These are phyloP conservation scores for Globisporangium viniferum DNA, from an alignment of 352 stramenopile species.

Conservation along the genomic window DNA sequence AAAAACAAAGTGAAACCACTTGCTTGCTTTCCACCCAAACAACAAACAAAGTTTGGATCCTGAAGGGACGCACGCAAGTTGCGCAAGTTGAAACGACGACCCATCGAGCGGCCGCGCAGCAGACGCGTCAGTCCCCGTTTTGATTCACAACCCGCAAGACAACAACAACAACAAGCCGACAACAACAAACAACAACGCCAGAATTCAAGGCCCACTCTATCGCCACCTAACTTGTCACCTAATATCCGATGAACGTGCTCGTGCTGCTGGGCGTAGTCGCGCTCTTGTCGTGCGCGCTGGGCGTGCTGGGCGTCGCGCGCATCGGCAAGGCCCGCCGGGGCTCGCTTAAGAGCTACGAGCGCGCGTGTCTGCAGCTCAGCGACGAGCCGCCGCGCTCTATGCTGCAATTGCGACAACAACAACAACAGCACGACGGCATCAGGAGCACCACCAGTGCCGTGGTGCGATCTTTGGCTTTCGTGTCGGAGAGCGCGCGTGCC, in stretches of 20 bases:
- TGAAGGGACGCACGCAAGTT: slow-evolving; percentile 11
- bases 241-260: slow-evolving; percentile 10
- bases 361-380: slow-evolving; percentile 6
- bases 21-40: not conserved
- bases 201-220: not conserved
- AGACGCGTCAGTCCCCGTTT: slow-evolving; percentile 7
- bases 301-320: slow-evolving; percentile 21
- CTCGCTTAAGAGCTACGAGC: slow-evolving; percentile 26
- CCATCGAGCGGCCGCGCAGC: not conserved
- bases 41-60: not conserved
- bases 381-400: not conserved
- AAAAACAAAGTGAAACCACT: not conserved
- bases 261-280: slow-evolving; percentile 17
- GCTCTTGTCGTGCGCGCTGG: slow-evolving; percentile 19
- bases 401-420: not conserved
- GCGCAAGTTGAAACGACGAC: slow-evolving; percentile 1
- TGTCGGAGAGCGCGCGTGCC: not conserved
- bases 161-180: slow-evolving; percentile 1
- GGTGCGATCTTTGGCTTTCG: slow-evolving; percentile 3
- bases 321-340: slow-evolving; percentile 22
- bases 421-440: not conserved
- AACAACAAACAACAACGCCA: not conserved
- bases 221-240: not conserved
- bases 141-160: slow-evolving; percentile 1
- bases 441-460: not conserved